Evolutionary conservation across 192 early-diverging fungal genomes (phyloP), one percentile per base, ranked within the genome.

Genomic region (Umbelopsis sp.): DNA sequence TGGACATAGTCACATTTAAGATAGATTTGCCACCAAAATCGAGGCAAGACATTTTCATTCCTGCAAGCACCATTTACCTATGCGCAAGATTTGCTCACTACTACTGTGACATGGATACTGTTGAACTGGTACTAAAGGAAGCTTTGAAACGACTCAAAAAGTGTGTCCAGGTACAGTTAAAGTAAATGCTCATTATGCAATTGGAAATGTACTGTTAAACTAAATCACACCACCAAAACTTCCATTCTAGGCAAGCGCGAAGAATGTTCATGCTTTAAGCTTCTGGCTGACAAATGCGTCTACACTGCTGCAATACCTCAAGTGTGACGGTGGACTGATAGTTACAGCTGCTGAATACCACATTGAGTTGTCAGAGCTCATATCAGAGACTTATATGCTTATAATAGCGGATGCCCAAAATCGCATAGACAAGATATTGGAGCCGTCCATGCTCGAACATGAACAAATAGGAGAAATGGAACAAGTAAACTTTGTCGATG

Each of bases 41-140:
- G 71, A 82, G 83, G 41, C 80, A 87, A 34, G 84, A 92, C 71
- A 85, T 84, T 73, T 83, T 85, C 67, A 78, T 94, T n/a, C 85
- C 93, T 3, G 95, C 96, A 9, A 95, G 94, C 83, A 84, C 96
- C 47, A 76, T 97, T 20, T 96, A 94, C 71, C 78, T 98, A 45
- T 89, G 90, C 38, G 93, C 95, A 22, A 84, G 96, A 65, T 98
- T 92, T 80, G 95, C 95, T 6, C 90, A 90, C 70, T 92, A 97
- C 68, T 91, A 87, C 77, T 88, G 90, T 31, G 85, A 87, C 45
- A 66, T 82, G 4, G 94, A 95, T 65, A 80, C 94, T 12, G 70
- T 96, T 38, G 86, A 93, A 51, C 80, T 85, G 34, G 85, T 96
- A 21, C 79, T 95, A 8, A 77, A 81, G 7, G 86, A 82, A 7